phyloP scores from a whole-genome alignment of 352 stramenopile genomes.

The Thraustochytrium striatum region DNA sequence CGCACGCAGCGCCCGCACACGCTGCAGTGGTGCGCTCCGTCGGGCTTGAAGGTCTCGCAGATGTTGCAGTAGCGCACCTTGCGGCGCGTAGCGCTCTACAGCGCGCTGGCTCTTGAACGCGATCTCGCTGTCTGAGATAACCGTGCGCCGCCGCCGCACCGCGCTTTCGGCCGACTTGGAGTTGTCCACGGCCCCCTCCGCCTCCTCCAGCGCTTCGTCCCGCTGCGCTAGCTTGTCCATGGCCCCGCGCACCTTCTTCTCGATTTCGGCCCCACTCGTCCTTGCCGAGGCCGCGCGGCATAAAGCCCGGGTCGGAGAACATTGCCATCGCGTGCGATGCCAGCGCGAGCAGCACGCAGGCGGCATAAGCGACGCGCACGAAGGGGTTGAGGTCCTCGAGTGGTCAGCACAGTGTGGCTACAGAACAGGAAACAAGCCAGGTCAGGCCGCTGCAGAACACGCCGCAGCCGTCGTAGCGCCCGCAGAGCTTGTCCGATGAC shows the following conservation, averaged over 20 bases:
- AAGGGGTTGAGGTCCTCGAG: not conserved
- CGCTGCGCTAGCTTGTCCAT: slow-evolving; percentile 10
- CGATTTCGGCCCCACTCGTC: slow-evolving; percentile 7
- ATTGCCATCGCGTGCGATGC: not conserved
- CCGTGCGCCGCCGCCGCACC: not conserved
- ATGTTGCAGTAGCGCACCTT: slow-evolving; percentile 55
- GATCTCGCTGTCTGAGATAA: slow-evolving; percentile 22
- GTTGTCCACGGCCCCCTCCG: not conserved
- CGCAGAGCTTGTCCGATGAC: slow-evolving; percentile 8
- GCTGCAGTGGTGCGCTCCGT: slow-evolving; percentile 63
- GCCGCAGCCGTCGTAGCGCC: slow-evolving; percentile 3
- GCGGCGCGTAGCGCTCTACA: slow-evolving; percentile 15
- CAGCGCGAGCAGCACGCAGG: not conserved
- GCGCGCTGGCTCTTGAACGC: slow-evolving; percentile 16
- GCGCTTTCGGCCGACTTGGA: not conserved
- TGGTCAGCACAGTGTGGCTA: not conserved
- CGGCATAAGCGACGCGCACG: not conserved
- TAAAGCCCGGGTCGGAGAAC: not conserved
- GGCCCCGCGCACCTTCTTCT: not conserved
- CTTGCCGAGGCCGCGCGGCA: not conserved
- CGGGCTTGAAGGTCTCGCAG: slow-evolving; percentile 64
- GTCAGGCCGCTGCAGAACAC: slow-evolving; percentile 12
- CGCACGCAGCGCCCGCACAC: slow-evolving; percentile 65
- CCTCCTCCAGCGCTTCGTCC: not conserved
- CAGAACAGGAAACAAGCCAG: slow-evolving; percentile 1